A percentile compares a stretch with the other conserved stretches of the same genome.
phyloP scores from a whole-genome alignment of 805 yeast genomes.

The Clavispora asparagi region DNA sequence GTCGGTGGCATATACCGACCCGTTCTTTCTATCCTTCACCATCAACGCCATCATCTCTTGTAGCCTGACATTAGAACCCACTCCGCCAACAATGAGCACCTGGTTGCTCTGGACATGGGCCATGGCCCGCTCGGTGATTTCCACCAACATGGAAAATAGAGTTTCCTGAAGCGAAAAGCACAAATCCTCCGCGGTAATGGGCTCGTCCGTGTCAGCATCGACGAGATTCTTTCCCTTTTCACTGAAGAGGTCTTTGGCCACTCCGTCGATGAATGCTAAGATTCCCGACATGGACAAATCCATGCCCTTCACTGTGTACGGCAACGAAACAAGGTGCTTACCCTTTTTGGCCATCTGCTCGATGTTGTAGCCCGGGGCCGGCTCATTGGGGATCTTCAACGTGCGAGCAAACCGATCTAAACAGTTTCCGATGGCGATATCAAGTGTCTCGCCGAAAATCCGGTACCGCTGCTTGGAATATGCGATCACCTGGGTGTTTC shows the following conservation, averaged over 20 bases:
- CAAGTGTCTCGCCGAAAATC: conserved; percentile 98
- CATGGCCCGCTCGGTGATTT: conserved; percentile 97
- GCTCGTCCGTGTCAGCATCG: conserved; percentile 41
- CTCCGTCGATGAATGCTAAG: conserved; percentile 72
- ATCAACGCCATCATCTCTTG: conserved; percentile 96
- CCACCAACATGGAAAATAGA: conserved; percentile 92
- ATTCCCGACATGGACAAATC: conserved; percentile 96
- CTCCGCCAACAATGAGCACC: conserved; percentile 96
- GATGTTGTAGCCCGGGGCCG: conserved; percentile 96
- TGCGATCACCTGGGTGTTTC: conserved; percentile 97
- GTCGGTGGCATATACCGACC: conserved; percentile 90
- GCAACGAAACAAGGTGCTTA: conserved; percentile 61
- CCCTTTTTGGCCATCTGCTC: conserved; percentile 86
- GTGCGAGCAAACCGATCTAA: conserved; percentile 94
- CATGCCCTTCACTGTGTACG: conserved; percentile 98
- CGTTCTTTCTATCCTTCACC: conserved; percentile 80
- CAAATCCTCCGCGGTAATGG: conserved; percentile 75
- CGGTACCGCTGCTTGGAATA: conserved; percentile 90
- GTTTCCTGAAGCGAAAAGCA: conserved; percentile 93
- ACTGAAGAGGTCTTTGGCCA: conserved; percentile 69
- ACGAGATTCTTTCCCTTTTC: conserved; percentile 33
- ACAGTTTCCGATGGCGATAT: conserved; percentile 97
- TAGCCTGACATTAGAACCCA: conserved; percentile 88
- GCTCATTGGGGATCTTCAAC: conserved; percentile 80
- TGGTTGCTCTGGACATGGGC: conserved; percentile 90